Evolutionary conservation across 108 stramenopile species (phyloP).

Genomic region (Nannochloropsis gaditana): DNA sequence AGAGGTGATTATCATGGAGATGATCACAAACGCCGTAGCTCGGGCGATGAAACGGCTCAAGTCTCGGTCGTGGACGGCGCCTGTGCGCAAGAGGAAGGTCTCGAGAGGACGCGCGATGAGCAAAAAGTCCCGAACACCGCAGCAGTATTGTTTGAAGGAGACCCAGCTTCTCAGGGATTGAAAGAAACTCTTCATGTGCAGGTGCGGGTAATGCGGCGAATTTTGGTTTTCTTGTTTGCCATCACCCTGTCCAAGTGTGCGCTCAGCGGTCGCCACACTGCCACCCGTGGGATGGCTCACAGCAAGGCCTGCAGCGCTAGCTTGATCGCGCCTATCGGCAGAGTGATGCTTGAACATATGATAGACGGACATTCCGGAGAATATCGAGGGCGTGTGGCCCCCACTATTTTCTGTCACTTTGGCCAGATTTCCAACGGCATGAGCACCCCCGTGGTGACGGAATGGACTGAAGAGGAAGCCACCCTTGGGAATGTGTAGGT

Average conservation of each 20-base stretch:
- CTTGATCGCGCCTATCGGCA: too few species aligned
- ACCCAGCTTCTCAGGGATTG: not conserved
- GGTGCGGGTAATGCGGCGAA: not conserved
- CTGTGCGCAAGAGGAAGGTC: slow-evolving; percentile 12
- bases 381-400: too few species aligned
- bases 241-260: too few species aligned
- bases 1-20: slow-evolving; percentile 20
- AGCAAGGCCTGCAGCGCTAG: too few species aligned
- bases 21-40: not conserved
- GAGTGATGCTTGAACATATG: too few species aligned
- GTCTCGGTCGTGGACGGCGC: not conserved
- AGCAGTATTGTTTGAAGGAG: not conserved
- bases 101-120: slow-evolving; percentile 15
- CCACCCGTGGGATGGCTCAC: too few species aligned
- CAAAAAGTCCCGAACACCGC: not conserved
- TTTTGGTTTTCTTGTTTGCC: too few species aligned
- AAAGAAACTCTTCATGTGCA: not conserved
- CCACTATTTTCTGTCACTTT: too few species aligned
- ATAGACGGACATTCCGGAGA: too few species aligned
- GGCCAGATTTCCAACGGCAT: not conserved
- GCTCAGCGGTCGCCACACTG: too few species aligned
- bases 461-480: not conserved
- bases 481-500: slow-evolving; percentile 8
- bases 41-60: slow-evolving; percentile 19
- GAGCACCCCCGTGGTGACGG: not conserved